Evolutionary conservation across 805 yeast species (phyloP), one percentile per base, ranked within the genome.

Genomic region (Hanseniaspora mollemarum): DNA sequence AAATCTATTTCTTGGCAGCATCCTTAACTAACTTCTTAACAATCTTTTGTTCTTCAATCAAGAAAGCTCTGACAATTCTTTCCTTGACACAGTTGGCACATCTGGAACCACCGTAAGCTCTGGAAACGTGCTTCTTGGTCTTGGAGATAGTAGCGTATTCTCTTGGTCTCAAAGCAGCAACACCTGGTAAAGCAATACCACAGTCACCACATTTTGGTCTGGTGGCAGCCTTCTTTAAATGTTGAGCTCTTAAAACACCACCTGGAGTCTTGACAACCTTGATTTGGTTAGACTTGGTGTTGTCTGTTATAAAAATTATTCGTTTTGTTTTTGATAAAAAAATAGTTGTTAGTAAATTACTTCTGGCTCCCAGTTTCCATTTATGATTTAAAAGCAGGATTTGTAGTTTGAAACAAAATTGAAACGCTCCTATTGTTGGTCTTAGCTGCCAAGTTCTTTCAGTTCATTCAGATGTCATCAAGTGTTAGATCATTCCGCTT

Each of bases 261-360:
- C 99, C 99, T 75, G 99, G 98, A 76, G 99, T 92, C 86, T 90
- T 92, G 68, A 90, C 95, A 75, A 90, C 94, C 88, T 85, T 90
- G 80, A 92, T 90, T 80, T 84, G 86, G 95, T 92, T 92, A 67
- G 98, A 92, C 76, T 82, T 83, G 83, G 98, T 88, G 95, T 92
- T 92, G 95, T 87, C 94, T 85, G 56, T 48, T 10, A 25, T 40
- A 25, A 40, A 8, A 40, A 19, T n/a, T 25, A 6, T 7, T 38
- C 4, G 10, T 24, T 26, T 10, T 15, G 38, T 31, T 32, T 33
- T 40, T 25, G n/a, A 12, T 16, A 35, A 35, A 35, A 8, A 35
- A 32, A 8, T 5, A 35, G 6, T 41, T 41, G 45, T 41, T 41
- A 41, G 45, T 41, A 41, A 41, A 41, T n/a, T 28, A 4, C 28